Percentiles rank a stretch among this genome's conserved stretches.
phyloP scores from a whole-genome alignment of 192 early-diverging fungal species.

The Gonapodya sp. region DNA sequence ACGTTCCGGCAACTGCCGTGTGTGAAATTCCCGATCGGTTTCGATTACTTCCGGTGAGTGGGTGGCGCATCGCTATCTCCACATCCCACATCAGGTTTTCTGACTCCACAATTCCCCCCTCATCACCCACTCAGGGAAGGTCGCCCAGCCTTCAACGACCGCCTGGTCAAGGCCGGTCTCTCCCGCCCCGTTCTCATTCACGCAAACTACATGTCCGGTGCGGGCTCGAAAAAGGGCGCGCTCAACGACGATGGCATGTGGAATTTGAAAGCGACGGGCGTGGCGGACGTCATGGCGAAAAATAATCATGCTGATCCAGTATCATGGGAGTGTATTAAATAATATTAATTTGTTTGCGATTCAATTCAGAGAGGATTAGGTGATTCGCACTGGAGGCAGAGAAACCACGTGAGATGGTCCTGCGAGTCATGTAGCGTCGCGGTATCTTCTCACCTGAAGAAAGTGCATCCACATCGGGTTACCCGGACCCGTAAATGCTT shows the following conservation, averaged over 20 bases:
- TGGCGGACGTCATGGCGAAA: not conserved
- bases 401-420: not conserved
- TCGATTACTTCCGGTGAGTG: not conserved
- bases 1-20: constrained; percentile 2
- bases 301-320: not conserved
- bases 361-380: not conserved
- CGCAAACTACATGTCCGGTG: constrained; percentile 7
- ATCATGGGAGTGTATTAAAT: not conserved
- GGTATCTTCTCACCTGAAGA: not conserved
- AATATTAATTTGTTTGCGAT: not conserved
- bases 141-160: not conserved
- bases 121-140: not conserved
- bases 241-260: constrained; percentile 3
- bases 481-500: not conserved
- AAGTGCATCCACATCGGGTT: not conserved
- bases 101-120: not conserved
- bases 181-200: not conserved
- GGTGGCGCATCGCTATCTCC: not conserved
- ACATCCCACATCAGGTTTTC: not conserved
- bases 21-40: not conserved
- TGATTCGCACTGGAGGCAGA: not conserved
- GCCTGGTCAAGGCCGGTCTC: not conserved
- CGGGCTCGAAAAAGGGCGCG: constrained; percentile 3
- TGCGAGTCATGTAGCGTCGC: not conserved
- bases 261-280: not conserved